phyloP scores from a whole-genome alignment of 2,329 filamentous ascomycete species.

The Aspergillus nomiae region DNA sequence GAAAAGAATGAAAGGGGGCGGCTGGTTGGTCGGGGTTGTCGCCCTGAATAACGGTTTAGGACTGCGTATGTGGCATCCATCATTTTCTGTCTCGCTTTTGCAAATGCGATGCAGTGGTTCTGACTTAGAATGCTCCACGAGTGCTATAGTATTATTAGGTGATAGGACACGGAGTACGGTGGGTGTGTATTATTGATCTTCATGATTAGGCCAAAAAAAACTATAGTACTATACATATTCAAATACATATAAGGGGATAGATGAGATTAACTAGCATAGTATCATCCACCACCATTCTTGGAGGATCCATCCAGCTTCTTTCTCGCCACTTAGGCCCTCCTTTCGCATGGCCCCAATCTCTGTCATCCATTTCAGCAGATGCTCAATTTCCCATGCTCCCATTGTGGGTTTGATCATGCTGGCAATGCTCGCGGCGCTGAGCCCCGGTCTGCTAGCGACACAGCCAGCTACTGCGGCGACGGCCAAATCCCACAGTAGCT shows the following conservation, averaged over 20 bases:
- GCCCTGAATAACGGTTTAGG: not conserved
- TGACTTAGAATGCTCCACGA: not conserved
- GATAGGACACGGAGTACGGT: not conserved
- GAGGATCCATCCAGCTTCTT: conserved; percentile 33
- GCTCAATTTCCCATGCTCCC: conserved; percentile 44
- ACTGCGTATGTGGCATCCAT: not conserved
- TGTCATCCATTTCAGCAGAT: conserved; percentile 45
- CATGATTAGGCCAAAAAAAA: not conserved
- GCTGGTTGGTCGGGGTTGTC: not conserved
- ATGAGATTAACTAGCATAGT: not conserved
- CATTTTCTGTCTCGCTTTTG: not conserved
- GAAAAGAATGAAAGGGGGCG: not conserved
- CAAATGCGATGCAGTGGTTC: not conserved
- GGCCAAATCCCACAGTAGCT: conserved; percentile 45
- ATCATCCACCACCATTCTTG: conserved; percentile 48
- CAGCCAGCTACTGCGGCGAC: conserved; percentile 45
- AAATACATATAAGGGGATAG: not conserved
- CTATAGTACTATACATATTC: not conserved
- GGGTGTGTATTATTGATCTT: not conserved
- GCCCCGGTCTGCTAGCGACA: conserved; percentile 45
- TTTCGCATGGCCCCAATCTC: conserved; percentile 24
- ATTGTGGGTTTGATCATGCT: conserved; percentile 42
- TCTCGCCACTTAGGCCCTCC: conserved; percentile 9
- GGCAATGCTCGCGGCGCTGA: conserved; percentile 37
- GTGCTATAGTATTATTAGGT: not conserved